Percentiles rank a stretch among this genome's conserved stretches.
These are phyloP conservation scores for Candida golubevii DNA, from an alignment of 805 yeast genomes.

Conservation along the genomic window DNA sequence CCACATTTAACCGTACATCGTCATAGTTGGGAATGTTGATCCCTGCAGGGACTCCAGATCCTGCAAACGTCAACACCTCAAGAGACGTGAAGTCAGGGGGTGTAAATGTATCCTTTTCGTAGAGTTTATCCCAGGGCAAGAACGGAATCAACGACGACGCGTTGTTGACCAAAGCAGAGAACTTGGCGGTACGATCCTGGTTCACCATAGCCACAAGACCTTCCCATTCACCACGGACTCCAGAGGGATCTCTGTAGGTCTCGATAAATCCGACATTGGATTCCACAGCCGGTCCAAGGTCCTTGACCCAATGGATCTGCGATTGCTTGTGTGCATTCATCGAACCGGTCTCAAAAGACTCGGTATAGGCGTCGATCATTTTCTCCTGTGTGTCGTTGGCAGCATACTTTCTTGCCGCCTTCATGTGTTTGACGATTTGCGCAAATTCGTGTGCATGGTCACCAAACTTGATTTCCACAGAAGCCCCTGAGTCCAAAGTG, in stretches of 20 bases:
- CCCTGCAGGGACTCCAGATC: constrained; percentile 90
- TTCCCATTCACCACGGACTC: constrained; percentile 93
- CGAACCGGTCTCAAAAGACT: constrained; percentile 75
- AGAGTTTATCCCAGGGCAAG: constrained; percentile 74
- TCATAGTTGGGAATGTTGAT: constrained; percentile 91
- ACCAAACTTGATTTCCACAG: constrained; percentile 61
- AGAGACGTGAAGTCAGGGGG: constrained; percentile 92
- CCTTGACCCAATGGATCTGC: constrained; percentile 85
- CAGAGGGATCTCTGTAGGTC: constrained; percentile 89
- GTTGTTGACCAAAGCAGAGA: constrained; percentile 59
- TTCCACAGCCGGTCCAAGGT: constrained; percentile 64
- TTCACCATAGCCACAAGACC: constrained; percentile 88
- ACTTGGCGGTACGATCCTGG: constrained; percentile 79
- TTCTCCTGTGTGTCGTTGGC: constrained; percentile 70
- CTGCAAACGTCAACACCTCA: constrained; percentile 86
- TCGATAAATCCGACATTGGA: constrained; percentile 89
- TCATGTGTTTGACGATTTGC: constrained; percentile 52
- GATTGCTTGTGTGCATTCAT: constrained; percentile 82
- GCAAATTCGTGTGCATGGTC: constrained; percentile 68
- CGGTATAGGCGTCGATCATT: constrained; percentile 63
- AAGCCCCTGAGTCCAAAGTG: constrained; percentile 31
- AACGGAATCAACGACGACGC: constrained; percentile 62
- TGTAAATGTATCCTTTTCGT: constrained; percentile 79
- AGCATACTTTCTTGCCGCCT: constrained; percentile 54
- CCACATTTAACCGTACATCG: constrained; percentile 76